Base-by-base conservation (phyloP, 176 grass and related monocot genomes). In the Musa itinerans region DNA sequence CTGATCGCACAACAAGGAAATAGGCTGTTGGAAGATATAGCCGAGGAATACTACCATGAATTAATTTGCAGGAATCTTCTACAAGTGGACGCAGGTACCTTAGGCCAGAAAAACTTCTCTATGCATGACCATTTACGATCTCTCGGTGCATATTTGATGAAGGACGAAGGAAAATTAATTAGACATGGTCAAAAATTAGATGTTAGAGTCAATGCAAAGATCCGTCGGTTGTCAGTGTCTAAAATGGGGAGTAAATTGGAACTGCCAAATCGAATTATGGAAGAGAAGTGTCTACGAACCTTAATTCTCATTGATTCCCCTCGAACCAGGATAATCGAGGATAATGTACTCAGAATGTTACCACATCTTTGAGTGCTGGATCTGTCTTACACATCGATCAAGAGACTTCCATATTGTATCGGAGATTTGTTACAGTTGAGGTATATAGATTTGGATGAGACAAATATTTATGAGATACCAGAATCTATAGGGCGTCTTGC, bases 241-340 rank as follows among this genome's bases (percentile, higher is more conserved):
- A 88, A 86, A 74, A 74, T 84, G 65, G 89, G 82, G 57, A 78
- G 56, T 57, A 86, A 64, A 66, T 50, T 70, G 17, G 83, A 83
- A 89, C 53, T 87, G 88, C 56, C 71, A 89, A 29, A 78, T 90
- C 74, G 85, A 85, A 1, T 90, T 65, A 90, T 88, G 62, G 86
- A 96, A 79, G 83, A 92, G 75, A 86, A 83, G 76, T 84, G 83
- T 73, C 63, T 92, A 43, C 88, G 89, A 84, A 86, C 89, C 59
- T 29, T 96, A 53, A 77, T 88, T 74, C 69, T 96, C 53, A 78
- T 88, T 59, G 78, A 84, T 74, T 86, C 89, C 74, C 74, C 77
- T 4, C 71, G 79, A 72, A 73, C 90, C 55, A 90, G 77, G 57
- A 17, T 2, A 1, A 22, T 83, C 27, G 76, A 85, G 1, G 3